Evolutionary conservation across 1,284 basidiomycete species (phyloP), one percentile per base, ranked within the genome.

Genomic region (Rhodotorula sp.): DNA sequence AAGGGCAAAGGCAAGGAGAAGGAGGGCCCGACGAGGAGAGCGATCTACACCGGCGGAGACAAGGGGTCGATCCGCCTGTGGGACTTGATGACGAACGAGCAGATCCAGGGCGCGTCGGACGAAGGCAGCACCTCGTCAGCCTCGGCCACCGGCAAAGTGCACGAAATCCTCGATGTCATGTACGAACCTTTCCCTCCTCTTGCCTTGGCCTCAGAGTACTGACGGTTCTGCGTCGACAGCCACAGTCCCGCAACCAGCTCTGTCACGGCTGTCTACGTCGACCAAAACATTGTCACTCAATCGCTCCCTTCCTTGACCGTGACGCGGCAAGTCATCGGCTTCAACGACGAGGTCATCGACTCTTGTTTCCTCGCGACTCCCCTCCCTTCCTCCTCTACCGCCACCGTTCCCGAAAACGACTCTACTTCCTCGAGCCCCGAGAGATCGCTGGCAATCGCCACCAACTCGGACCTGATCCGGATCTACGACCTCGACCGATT

Each of bases 341-440:
- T 91, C 86, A 98, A 99, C 81, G 97, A 99, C 82, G 95, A 99
- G 81, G 94, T 99, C 77, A 91, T 98, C 63, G 96, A 98, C 79
- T 87, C 88, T 15, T 85, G 87, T 29, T 92, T 92, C 83, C 85
- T 99, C 70, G 72, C 79, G 10, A 71, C 81, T 6, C 71, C 80
- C 0, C 69, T 75, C 12, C n/a, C 61, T 3, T 88, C 88, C 15
- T 73, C 78, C 12, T 70, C 34, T 8, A 34, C 80, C 8, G 58
- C 79, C 1, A 15, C 26, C 26, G 10, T 26, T 5, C 67, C 76
- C 3, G 61, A 26, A 23, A 34, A 39, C 21, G 89, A 91, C 79
- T 87, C 88, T 2, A 29, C 16, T 14, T 18, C 54, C 10, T n/a
- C 21, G 21, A n/a, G 6, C 26, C 54, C 26, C 29, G 54, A 56